These are phyloP conservation scores for Dioszegia aurantiaca DNA, from an alignment of 768 basidiomycete genomes.

Conservation along the genomic window DNA sequence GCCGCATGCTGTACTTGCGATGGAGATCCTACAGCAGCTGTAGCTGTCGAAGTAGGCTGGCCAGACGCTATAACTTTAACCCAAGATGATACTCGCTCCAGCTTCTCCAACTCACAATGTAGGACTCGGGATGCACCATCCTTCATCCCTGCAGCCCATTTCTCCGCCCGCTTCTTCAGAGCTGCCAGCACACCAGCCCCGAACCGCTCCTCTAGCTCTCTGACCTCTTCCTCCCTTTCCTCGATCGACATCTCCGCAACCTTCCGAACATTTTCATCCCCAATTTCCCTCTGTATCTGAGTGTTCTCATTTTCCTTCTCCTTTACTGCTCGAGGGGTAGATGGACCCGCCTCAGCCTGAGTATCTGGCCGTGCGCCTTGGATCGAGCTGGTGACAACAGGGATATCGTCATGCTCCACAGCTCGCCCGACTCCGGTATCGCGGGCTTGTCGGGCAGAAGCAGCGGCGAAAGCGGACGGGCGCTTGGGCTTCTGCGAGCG, in stretches of 20 bases:
- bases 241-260: slow-evolving; percentile 22
- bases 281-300: slow-evolving; percentile 21
- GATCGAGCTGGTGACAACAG: background rate
- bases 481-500: slow-evolving; percentile 9
- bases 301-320: slow-evolving; percentile 25
- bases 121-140: background rate
- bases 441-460: slow-evolving; percentile 6
- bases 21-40: no score
- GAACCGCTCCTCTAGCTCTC: slow-evolving; percentile 37
- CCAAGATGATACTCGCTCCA: no score
- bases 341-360: slow-evolving; percentile 6
- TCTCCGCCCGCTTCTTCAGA: slow-evolving; percentile 27
- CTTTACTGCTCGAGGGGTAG: slow-evolving; percentile 14
- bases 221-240: slow-evolving; percentile 26
- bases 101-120: background rate
- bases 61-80: no score
- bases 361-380: no score
- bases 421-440: slow-evolving; percentile 9
- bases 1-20: background rate
- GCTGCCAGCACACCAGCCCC: slow-evolving; percentile 22
- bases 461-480: slow-evolving; percentile 9
- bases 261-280: slow-evolving; percentile 28
- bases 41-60: no score
- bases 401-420: slow-evolving; percentile 2
- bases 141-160: slow-evolving; percentile 9